Evolutionary conservation across 2,329 filamentous ascomycete genomes (phyloP).

Genomic region (Aureobasidium sp.): DNA sequence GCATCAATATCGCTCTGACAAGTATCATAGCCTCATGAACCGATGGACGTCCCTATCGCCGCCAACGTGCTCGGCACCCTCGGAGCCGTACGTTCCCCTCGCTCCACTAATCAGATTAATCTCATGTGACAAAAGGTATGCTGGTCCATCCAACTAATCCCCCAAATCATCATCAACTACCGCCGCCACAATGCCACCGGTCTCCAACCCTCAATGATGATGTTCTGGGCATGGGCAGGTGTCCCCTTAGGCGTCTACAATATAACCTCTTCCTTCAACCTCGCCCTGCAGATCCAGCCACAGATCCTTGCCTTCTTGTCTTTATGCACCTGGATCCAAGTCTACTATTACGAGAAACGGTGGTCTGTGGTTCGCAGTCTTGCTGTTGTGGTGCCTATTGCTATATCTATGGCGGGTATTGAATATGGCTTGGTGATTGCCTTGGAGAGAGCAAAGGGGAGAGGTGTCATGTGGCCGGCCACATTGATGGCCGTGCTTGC

Average conservation of each 20-base stretch:
- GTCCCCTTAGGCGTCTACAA: conserved; percentile 59
- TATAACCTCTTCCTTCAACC: conserved; percentile 47
- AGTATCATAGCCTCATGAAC: not conserved
- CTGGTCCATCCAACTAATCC: conserved; percentile 63
- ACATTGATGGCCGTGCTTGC: conserved; percentile 62
- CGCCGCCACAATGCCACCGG: conserved; percentile 58
- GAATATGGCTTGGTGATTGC: conserved; percentile 55
- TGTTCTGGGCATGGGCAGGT: conserved; percentile 62
- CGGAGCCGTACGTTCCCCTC: conserved; percentile 37
- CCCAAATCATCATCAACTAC: conserved; percentile 64
- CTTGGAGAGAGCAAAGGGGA: conserved; percentile 38
- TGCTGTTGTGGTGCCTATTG: conserved; percentile 45
- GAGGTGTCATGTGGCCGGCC: conserved; percentile 52
- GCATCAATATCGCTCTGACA: too few species aligned
- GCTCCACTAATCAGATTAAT: conserved; percentile 3
- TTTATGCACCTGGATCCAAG: conserved; percentile 50
- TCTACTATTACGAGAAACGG: conserved; percentile 49
- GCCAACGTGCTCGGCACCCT: conserved; percentile 54
- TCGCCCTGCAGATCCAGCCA: conserved; percentile 49
- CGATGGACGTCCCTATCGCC: conserved; percentile 49
- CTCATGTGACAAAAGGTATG: conserved; percentile 36
- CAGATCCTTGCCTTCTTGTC: conserved; percentile 49
- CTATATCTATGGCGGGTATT: conserved; percentile 51
- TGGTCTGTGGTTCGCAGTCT: conserved; percentile 48
- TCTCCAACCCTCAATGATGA: conserved; percentile 64